Conservation (phyloP, 768 basidiomycete genomes). For the Boletellus sp. region DNA sequence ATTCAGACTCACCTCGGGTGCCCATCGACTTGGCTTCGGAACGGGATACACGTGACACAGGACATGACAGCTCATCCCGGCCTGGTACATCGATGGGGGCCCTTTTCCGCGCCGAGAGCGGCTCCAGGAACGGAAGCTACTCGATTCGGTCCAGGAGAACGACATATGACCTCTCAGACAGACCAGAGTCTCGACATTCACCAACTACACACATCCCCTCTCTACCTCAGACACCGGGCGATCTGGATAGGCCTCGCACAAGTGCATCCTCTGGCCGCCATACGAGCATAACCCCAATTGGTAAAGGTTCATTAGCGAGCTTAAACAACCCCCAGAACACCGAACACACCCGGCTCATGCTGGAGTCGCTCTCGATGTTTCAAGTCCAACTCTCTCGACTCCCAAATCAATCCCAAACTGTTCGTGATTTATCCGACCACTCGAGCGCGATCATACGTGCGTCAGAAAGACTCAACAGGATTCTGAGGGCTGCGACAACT, state of each 20-base stretch:
- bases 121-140: slow-evolving; percentile 10
- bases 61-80: slow-evolving; percentile 25
- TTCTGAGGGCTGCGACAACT: slow-evolving; percentile 53
- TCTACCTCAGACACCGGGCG: slow-evolving; percentile 16
- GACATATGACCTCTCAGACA: slow-evolving; percentile 24
- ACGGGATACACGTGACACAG: slow-evolving; percentile 20
- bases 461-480: slow-evolving; percentile 62
- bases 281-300: slow-evolving; percentile 16
- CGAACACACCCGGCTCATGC: slow-evolving; percentile 69
- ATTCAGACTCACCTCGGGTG: slow-evolving; percentile 27
- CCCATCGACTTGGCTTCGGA: slow-evolving; percentile 13
- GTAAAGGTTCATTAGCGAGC: slow-evolving; percentile 10
- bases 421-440: slow-evolving; percentile 54
- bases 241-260: slow-evolving; percentile 13
- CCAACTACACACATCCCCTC: slow-evolving; percentile 8
- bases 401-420: slow-evolving; percentile 41
- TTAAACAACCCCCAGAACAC: slow-evolving; percentile 25
- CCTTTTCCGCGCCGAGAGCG: slow-evolving; percentile 33
- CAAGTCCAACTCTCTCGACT: slow-evolving; percentile 61
- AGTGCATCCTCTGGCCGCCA: slow-evolving; percentile 10
- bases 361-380: slow-evolving; percentile 67
- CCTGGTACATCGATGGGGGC: slow-evolving; percentile 58
- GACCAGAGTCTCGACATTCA: slow-evolving; percentile 17
- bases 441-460: slow-evolving; percentile 62
- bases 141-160: slow-evolving; percentile 22